These are phyloP conservation scores for Penicillium italicum DNA, from an alignment of 2,329 filamentous ascomycete genomes.

Conservation along the genomic window DNA sequence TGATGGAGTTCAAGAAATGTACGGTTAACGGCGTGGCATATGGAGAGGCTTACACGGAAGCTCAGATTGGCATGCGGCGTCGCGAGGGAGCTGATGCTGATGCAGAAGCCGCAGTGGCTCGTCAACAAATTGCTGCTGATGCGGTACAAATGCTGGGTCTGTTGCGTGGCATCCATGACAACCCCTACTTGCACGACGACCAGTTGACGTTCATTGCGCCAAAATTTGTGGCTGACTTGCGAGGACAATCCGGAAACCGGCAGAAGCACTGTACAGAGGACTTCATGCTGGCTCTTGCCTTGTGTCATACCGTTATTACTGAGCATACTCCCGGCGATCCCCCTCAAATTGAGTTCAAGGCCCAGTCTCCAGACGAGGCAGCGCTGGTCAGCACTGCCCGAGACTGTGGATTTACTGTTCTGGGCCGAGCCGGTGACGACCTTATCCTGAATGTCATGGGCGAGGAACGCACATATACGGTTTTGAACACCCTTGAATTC, in stretches of 20 bases:
- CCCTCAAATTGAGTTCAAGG: conserved; percentile 90
- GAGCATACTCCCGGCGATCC: conserved; percentile 86
- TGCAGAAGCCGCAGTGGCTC: conserved; percentile 68
- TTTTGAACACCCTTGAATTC: conserved; percentile 95
- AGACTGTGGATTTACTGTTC: conserved; percentile 90
- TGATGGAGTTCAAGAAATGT: conserved; percentile 99
- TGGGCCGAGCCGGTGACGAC: conserved; percentile 74
- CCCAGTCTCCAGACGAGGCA: conserved; percentile 94
- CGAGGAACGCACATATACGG: conserved; percentile 75
- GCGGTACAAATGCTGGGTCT: conserved; percentile 67
- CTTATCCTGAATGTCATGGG: conserved; percentile 85
- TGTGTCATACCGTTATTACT: conserved; percentile 96
- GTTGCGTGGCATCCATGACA: conserved; percentile 75
- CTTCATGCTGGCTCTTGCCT: conserved; percentile 90
- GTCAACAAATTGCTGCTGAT: conserved; percentile 73
- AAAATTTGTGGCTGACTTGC: conserved; percentile 79
- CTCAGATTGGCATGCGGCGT: conserved; percentile 93
- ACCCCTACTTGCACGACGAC: conserved; percentile 86
- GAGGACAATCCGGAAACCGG: conserved; percentile 69
- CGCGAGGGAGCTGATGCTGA: conserved; percentile 83
- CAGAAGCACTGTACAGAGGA: conserved; percentile 76
- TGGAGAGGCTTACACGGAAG: conserved; percentile 96
- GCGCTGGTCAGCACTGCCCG: conserved; percentile 90
- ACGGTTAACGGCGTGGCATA: conserved; percentile 96
- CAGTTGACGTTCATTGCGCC: conserved; percentile 89